phyloP scores from a whole-genome alignment of 768 basidiomycete genomes.

The Kwoniella europaea region DNA sequence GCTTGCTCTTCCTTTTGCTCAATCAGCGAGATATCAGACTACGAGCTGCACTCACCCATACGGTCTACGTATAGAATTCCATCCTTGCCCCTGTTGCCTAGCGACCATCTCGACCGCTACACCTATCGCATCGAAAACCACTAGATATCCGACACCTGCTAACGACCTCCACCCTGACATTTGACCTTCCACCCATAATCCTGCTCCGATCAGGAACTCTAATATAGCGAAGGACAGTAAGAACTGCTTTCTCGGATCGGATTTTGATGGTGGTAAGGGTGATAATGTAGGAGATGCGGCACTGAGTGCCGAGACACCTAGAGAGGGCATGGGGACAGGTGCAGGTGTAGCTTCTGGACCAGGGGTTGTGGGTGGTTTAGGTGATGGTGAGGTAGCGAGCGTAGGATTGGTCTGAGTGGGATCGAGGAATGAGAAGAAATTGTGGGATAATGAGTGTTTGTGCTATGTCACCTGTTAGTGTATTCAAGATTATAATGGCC shows the following conservation, averaged over 20 bases:
- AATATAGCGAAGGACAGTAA: slow-evolving; percentile 47
- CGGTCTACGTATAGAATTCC: slow-evolving; percentile 59
- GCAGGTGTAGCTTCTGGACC: slow-evolving; percentile 40
- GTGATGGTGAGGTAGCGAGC: slow-evolving; percentile 26
- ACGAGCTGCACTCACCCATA: slow-evolving; percentile 66
- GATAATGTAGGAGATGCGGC: slow-evolving; percentile 31
- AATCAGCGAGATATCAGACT: background rate
- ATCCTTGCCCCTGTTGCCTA: slow-evolving; percentile 47
- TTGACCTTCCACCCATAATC: slow-evolving; percentile 87
- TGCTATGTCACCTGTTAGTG: slow-evolving; percentile 64
- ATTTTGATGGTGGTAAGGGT: slow-evolving; percentile 26
- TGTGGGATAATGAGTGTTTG: slow-evolving; percentile 91
- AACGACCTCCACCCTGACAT: slow-evolving; percentile 81
- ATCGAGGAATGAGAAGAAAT: slow-evolving; percentile 94
- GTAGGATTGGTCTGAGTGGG: slow-evolving; percentile 61
- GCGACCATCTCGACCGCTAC: slow-evolving; percentile 64
- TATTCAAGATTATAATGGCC: background rate
- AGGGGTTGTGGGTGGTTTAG: slow-evolving; percentile 17
- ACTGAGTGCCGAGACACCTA: slow-evolving; percentile 29
- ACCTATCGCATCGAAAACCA: slow-evolving; percentile 91
- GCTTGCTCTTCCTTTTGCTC: background rate
- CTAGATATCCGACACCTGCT: slow-evolving; percentile 93
- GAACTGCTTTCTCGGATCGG: slow-evolving; percentile 37
- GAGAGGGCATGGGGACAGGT: slow-evolving; percentile 48
- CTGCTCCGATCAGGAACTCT: slow-evolving; percentile 60